Percentiles rank a stretch among this genome's conserved stretches.
These are phyloP conservation scores for Saccharum officinarum DNA, from an alignment of 176 grass and related monocot species.

Conservation along the genomic window DNA sequence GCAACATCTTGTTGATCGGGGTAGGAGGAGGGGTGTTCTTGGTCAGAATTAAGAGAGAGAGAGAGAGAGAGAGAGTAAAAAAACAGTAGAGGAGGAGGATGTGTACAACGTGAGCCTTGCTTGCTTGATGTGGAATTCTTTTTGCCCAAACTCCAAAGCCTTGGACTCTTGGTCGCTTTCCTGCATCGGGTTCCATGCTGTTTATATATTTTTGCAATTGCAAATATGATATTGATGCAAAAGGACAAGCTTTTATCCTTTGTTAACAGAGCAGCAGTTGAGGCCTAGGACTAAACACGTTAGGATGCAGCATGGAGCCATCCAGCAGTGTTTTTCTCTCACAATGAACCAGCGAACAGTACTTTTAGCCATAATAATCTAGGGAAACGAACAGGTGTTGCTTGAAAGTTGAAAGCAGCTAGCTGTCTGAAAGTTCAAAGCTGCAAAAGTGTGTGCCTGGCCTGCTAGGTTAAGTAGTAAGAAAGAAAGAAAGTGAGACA, in stretches of 20 bases:
- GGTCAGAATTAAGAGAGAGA: background rate
- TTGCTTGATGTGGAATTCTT: slow-evolving; percentile 37
- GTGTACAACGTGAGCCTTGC: slow-evolving; percentile 35
- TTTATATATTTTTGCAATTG: slow-evolving; percentile 4
- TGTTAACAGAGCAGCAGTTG: slow-evolving; percentile 23
- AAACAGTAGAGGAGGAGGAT: background rate
- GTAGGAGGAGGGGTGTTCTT: background rate
- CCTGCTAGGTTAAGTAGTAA: background rate
- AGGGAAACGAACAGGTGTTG: no score
- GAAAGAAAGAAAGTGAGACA: background rate
- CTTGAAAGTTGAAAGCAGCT: background rate
- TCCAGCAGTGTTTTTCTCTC: no score
- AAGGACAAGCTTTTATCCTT: background rate
- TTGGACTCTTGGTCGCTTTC: slow-evolving; percentile 16
- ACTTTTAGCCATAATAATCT: no score
- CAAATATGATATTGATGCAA: slow-evolving; percentile 4
- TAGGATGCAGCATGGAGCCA: background rate
- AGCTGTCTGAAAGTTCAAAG: background rate
- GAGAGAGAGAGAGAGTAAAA: background rate
- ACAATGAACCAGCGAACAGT: no score
- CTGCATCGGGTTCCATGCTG: slow-evolving; percentile 36
- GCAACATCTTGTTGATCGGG: slow-evolving; percentile 44
- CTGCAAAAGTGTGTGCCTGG: background rate
- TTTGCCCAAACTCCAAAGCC: slow-evolving; percentile 26
- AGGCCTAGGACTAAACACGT: background rate